Evolutionary conservation across 306 rosid species (phyloP).

Genomic region (Quercus aquifolioides): DNA sequence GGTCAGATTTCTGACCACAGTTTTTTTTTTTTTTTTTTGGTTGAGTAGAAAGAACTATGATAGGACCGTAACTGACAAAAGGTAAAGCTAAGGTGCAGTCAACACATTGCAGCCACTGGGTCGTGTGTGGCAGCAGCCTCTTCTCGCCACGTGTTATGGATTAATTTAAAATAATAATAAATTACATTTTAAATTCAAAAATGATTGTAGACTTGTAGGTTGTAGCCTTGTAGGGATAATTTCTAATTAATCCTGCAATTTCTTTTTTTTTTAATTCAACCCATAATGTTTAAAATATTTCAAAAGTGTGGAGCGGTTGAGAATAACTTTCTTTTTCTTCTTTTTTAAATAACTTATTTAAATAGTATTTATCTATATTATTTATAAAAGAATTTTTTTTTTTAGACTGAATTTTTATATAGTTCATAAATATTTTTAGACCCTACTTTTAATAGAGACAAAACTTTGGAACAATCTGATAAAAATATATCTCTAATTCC

Average conservation of each 20-base stretch:
- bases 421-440: accelerated
- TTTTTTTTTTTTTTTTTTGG: not conserved
- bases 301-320: too few relatives aligned
- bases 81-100: not conserved
- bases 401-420: accelerated
- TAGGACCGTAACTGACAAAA: not conserved
- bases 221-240: too few relatives aligned
- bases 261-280: too few relatives aligned
- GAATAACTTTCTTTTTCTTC: too few relatives aligned
- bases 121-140: not conserved
- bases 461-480: accelerated
- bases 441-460: accelerated
- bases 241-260: too few relatives aligned
- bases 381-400: accelerated
- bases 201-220: not conserved
- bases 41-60: not conserved
- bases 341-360: too few relatives aligned
- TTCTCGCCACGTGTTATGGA: not conserved
- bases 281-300: too few relatives aligned
- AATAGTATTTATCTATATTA: too few relatives aligned
- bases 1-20: not conserved
- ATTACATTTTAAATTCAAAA: not conserved
- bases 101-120: not conserved
- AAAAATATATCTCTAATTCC: too few relatives aligned
- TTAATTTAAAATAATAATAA: too few relatives aligned